These are phyloP conservation scores for Waitea zeae DNA, from an alignment of 1,284 basidiomycete genomes.

Conservation along the genomic window DNA sequence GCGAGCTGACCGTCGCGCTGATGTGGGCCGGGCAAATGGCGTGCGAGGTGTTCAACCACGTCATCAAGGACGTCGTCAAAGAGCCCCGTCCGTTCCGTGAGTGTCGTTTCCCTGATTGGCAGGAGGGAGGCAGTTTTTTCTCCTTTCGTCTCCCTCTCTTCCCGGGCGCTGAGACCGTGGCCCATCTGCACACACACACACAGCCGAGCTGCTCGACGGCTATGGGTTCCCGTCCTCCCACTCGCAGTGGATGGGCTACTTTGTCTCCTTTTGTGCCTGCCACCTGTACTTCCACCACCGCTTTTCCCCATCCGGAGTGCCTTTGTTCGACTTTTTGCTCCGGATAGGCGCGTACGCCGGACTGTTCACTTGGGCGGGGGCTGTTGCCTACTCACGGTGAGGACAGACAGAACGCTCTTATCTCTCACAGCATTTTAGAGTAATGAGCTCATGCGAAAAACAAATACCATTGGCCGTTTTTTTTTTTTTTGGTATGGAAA, in stretches of 20 bases:
- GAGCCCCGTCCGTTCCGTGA: slow-evolving; percentile 52
- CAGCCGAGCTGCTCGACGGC: slow-evolving; percentile 35
- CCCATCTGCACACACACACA: too few species aligned
- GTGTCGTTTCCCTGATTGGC: slow-evolving; percentile 11
- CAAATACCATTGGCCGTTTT: background rate
- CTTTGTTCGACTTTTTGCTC: slow-evolving; percentile 30
- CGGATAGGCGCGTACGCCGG: slow-evolving; percentile 27
- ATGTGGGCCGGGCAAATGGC: slow-evolving; percentile 72
- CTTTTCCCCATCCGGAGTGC: slow-evolving; percentile 34
- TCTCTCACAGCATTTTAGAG: background rate
- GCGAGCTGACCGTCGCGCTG: slow-evolving; percentile 61
- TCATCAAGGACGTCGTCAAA: slow-evolving; percentile 52
- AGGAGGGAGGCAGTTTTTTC: background rate
- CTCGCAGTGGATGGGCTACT: slow-evolving; percentile 82
- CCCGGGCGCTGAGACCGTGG: slow-evolving; percentile 21
- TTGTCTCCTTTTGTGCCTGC: slow-evolving; percentile 56
- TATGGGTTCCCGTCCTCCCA: slow-evolving; percentile 84
- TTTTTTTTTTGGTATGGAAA: too few species aligned
- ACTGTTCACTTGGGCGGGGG: slow-evolving; percentile 33
- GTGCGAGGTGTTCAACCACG: slow-evolving; percentile 57
- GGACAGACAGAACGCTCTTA: slow-evolving; percentile 7
- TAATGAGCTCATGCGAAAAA: background rate
- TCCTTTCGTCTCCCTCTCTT: slow-evolving; percentile 1
- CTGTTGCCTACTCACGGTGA: slow-evolving; percentile 70
- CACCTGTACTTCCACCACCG: slow-evolving; percentile 60